A percentile compares a stretch with the other conserved stretches of the same genome.
Evolutionary conservation across 768 basidiomycete species (phyloP).

Genomic region (Paxillus involutus): DNA sequence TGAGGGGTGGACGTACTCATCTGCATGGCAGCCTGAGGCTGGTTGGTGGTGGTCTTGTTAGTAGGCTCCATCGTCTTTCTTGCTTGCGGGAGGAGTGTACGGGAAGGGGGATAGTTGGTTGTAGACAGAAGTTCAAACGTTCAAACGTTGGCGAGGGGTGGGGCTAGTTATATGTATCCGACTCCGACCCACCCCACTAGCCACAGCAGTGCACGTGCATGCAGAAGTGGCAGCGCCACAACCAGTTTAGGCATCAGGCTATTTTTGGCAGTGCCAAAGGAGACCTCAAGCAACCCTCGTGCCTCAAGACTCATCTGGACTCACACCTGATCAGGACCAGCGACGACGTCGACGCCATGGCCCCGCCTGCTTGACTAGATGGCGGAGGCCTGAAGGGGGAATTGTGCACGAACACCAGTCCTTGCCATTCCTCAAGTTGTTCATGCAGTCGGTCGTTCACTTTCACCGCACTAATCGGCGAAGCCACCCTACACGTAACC

Average conservation of each 20-base stretch:
- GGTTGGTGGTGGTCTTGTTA: constrained; percentile 40
- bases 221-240: constrained; percentile 3
- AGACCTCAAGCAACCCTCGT: too few relatives aligned
- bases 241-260: background rate
- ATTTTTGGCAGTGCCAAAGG: background rate
- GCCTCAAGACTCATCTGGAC: too few relatives aligned
- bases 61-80: constrained; percentile 30
- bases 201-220: constrained; percentile 1
- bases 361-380: background rate
- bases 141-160: too few relatives aligned
- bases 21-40: constrained; percentile 58
- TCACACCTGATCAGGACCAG: too few relatives aligned
- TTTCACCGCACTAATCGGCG: background rate
- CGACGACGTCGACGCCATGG: too few relatives aligned
- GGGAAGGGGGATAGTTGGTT: background rate
- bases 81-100: constrained; percentile 21
- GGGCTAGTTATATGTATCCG: too few relatives aligned
- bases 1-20: constrained; percentile 51
- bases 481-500: background rate
- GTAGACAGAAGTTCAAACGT: background rate
- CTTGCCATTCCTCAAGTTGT: background rate
- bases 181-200: background rate
- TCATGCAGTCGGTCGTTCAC: background rate
- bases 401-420: too few relatives aligned
- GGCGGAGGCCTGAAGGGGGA: too few relatives aligned